Base-by-base conservation (phyloP, 106 monocot genomes). In the Dendrobium catenatum region DNA sequence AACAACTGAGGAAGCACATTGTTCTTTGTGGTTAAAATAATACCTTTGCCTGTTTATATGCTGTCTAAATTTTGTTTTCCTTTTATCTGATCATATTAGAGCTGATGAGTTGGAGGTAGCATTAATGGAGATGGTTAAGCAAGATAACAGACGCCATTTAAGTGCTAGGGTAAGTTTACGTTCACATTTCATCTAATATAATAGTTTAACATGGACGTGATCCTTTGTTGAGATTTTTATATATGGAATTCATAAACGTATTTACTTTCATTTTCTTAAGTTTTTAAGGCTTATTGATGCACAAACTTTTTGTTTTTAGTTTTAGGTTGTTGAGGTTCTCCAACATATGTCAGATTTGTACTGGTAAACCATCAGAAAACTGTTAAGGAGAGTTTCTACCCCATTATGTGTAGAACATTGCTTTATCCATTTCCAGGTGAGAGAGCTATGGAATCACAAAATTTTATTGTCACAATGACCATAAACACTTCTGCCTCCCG, bases 41-140 rank as follows among this genome's bases (percentile, higher is more conserved):
- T 16, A 44, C 13, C 20, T 16, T 5, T 46, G 9, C 2, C 42
- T 8, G 9, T n/a, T 46, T 46, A 44, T n/a, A 46, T 75, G 75
- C 29, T 29, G 22, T 41, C 46, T 76, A 76, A 48, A 76, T 76
- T 26, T 15, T 54, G 5, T 37, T 13, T 41, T n/a, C 54, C 4
- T 47, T 26, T 77, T 78, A 51, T 73, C 41, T 79, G 70, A 40
- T 37, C 49, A 47, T 51, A 17, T 11, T 72, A 92, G 95, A 84
- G 88, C 95, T 66, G 89, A 95, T 82, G 95, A 95, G 78, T 84
- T 95, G 70, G 97, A 97, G 86, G 90, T 88, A 56, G 97, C 97
- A 77, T 82, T 97, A 64, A 97, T 97, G 92, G 97, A 97, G 88
- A 97, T 97, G 97, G 92, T 97, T 31, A 94, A 94, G 79, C 97